Conservation (phyloP, 2,329 filamentous ascomycete species). For the Pezicula rhizophila region DNA sequence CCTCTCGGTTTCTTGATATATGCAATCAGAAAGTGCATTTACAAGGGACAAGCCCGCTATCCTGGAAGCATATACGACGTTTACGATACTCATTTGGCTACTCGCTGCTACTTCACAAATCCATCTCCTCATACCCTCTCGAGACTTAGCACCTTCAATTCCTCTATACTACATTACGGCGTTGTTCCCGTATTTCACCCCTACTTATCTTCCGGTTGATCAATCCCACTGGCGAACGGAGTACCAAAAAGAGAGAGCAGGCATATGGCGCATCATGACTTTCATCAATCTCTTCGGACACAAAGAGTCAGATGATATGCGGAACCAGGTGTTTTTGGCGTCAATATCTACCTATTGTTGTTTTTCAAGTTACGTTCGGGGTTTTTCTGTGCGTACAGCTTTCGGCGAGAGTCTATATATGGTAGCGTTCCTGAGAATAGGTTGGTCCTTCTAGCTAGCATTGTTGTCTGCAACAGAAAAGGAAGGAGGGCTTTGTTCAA, state of each 20-base stretch:
- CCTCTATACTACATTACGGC: not conserved
- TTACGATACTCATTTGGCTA: conserved; percentile 17
- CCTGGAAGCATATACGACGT: conserved; percentile 13
- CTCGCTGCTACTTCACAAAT: conserved; percentile 5
- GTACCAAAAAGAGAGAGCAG: conserved; percentile 23
- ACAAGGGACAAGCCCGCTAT: conserved; percentile 4
- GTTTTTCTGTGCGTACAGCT: too few relatives aligned
- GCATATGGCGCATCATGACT: conserved; percentile 23
- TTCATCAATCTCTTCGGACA: conserved; percentile 11
- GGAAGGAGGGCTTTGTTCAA: too few relatives aligned
- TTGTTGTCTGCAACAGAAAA: too few relatives aligned
- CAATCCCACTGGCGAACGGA: conserved; percentile 24
- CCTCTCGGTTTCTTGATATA: not conserved
- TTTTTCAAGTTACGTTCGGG: too few relatives aligned
- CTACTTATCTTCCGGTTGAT: not conserved
- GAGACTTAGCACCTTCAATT: not conserved
- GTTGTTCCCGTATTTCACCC: not conserved
- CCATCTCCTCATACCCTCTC: conserved; percentile 2
- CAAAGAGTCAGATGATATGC: not conserved
- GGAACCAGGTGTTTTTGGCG: too few relatives aligned
- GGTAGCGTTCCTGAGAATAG: too few relatives aligned
- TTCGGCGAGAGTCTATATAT: too few relatives aligned
- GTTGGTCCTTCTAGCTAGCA: too few relatives aligned
- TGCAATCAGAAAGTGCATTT: not conserved
- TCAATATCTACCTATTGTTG: too few relatives aligned